Evolutionary conservation across 2,329 filamentous ascomycete genomes (phyloP).

Genomic region (Coleophoma cylindrospora): DNA sequence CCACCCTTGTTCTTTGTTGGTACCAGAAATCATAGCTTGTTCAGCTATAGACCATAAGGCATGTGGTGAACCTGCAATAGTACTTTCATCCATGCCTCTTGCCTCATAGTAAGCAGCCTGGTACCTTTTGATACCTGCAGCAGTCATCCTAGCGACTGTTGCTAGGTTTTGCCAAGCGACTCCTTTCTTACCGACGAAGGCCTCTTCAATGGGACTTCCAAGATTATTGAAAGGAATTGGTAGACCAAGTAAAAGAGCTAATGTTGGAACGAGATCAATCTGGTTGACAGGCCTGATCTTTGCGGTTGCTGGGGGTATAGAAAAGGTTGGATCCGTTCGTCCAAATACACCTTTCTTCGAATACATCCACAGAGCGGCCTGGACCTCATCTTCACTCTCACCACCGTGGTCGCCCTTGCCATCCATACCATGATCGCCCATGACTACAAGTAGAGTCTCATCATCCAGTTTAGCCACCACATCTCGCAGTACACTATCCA

Average conservation of each 20-base stretch:
- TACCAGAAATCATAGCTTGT: conserved; percentile 16
- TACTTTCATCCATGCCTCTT: conserved; percentile 60
- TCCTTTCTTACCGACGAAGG: conserved; percentile 69
- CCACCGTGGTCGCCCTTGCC: conserved; percentile 96
- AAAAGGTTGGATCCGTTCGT: conserved; percentile 56
- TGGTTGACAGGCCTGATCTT: conserved; percentile 75
- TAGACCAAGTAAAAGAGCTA: conserved; percentile 81
- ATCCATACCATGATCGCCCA: conserved; percentile 99
- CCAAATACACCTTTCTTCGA: conserved; percentile 85
- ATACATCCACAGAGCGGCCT: conserved; percentile 98
- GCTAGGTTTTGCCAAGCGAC: conserved; percentile 74
- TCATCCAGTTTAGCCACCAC: conserved; percentile 73
- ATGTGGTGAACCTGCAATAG: conserved; percentile 46
- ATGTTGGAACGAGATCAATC: conserved; percentile 91
- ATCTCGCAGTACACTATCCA: conserved; percentile 74
- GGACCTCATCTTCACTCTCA: conserved; percentile 92
- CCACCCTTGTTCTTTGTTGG: conserved; percentile 35
- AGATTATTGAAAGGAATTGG: conserved; percentile 97
- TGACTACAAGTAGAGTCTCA: conserved; percentile 82
- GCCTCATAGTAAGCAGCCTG: conserved; percentile 76
- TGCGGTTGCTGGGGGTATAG: conserved; percentile 60
- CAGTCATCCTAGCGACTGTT: conserved; percentile 68
- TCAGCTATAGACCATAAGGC: conserved; percentile 54
- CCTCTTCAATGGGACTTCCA: conserved; percentile 88
- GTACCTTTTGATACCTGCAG: conserved; percentile 85